Base-by-base conservation (phyloP, 2,329 filamentous ascomycete genomes). In the Conoideocrella luteorostrata region DNA sequence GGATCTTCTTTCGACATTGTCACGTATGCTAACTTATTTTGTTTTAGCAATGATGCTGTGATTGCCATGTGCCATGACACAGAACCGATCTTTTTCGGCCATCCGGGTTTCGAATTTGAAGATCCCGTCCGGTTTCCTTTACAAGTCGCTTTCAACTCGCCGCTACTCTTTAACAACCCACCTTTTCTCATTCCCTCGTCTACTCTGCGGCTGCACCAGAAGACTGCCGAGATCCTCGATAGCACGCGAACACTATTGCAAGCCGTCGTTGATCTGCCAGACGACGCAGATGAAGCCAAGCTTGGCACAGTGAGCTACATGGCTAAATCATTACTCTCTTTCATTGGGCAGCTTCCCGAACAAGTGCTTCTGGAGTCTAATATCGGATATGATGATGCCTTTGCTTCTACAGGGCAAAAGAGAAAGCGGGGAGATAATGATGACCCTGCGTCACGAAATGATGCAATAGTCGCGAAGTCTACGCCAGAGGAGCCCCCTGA, bases 181-280 rank as follows among this genome's bases (percentile, higher is more conserved):
- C 58, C 63, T 0, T 77, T 76, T 51, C 52, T 60, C 5, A 63
- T 62, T 24, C 71, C 64, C 17, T 61, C 61, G 21, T 62, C 64
- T 10, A 60, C 64, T 0, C 55, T 74, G 2, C 58, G 61, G n/a
- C 57, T 77, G n/a, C 69, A 74, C 40, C 58, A 62, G 1, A 59
- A 61, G 40, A 71, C 70, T 1, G 71, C 72, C 4, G 61, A 66
- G 12, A 71, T 78, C 41, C 65, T 78, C 3, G 74, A 78, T 43
- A 68, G 74, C 39, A 67, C 75, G 56, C 66, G 73, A 4, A 67
- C 67, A 18, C 57, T 78, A 2, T 60, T 75, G n/a, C 54, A 61
- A 11, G 55, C 65, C 3, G 65, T 75, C 0, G 48, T 72, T 5
- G 55, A 61, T 1, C 55, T 74, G n/a, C 64, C 70, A 0, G 46